Conservation (phyloP, 1,284 basidiomycete species). For the Omphalotus olearius region DNA sequence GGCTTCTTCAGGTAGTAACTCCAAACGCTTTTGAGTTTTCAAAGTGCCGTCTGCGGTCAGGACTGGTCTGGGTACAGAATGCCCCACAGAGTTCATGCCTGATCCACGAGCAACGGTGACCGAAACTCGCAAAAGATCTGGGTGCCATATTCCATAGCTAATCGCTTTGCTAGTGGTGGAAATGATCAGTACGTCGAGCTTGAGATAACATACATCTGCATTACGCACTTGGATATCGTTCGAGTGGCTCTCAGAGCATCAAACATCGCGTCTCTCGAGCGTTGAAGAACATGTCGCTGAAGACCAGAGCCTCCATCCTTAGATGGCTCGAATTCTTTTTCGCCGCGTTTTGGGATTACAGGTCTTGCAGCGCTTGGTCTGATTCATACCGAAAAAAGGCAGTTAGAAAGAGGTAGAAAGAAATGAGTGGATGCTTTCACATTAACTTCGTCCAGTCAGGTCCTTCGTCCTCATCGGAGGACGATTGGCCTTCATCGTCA, state of each 20-base stretch:
- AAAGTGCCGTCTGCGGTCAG: conserved; percentile 25
- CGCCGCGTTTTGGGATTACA: conserved; percentile 85
- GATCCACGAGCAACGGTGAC: conserved; percentile 73
- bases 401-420: background rate
- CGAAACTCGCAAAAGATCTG: conserved; percentile 57
- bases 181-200: background rate
- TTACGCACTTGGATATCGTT: conserved; percentile 67
- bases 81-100: conserved; percentile 76
- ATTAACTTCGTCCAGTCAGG: conserved; percentile 44
- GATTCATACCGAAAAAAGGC: conserved; percentile 13
- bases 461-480: conserved; percentile 39
- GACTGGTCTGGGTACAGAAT: conserved; percentile 51
- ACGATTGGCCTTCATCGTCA: conserved; percentile 36
- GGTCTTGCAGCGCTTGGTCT: conserved; percentile 35
- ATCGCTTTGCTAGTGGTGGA: conserved; percentile 54
- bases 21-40: conserved; percentile 58
- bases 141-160: conserved; percentile 74
- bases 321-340: conserved; percentile 93
- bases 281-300: conserved; percentile 72
- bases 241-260: conserved; percentile 72
- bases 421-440: conserved; percentile 18
- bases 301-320: conserved; percentile 72
- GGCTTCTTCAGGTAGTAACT: conserved; percentile 91
- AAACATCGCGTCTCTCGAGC: conserved; percentile 79
- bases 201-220: background rate